A percentile compares a stretch with the other conserved stretches of the same genome.
Conservation (phyloP, 768 basidiomycete species). For the Tephrocybe sp. region DNA sequence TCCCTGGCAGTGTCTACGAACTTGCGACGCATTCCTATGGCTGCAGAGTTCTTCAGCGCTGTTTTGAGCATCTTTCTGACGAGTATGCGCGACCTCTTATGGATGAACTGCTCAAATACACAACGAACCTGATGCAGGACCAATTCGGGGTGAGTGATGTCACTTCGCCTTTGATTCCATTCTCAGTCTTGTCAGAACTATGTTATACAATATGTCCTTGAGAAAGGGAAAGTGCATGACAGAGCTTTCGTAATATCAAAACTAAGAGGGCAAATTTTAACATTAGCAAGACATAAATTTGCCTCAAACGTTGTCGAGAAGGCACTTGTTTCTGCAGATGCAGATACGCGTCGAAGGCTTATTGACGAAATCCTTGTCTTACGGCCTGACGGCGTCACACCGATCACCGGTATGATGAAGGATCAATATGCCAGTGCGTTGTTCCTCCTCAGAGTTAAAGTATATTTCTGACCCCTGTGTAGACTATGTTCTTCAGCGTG, state of each 20-base stretch:
- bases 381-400: slow-evolving; percentile 62
- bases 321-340: slow-evolving; percentile 65
- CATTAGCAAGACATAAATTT: slow-evolving; percentile 85
- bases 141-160: slow-evolving; percentile 76
- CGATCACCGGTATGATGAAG: slow-evolving; percentile 76
- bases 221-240: slow-evolving; percentile 73
- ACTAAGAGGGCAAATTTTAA: slow-evolving; percentile 74
- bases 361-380: slow-evolving; percentile 79
- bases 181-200: slow-evolving; percentile 63
- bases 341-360: slow-evolving; percentile 62
- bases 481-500: slow-evolving; percentile 89
- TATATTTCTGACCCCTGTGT: slow-evolving; percentile 1
- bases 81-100: slow-evolving; percentile 67
- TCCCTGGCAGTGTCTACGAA: slow-evolving; percentile 76
- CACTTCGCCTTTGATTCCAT: background rate
- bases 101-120: slow-evolving; percentile 77
- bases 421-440: slow-evolving; percentile 85
- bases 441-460: background rate
- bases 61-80: slow-evolving; percentile 79
- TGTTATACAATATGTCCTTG: slow-evolving; percentile 91
- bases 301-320: slow-evolving; percentile 97
- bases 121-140: slow-evolving; percentile 77
- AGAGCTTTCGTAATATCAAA: slow-evolving; percentile 60
- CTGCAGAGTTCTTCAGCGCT: slow-evolving; percentile 91
- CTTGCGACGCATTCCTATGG: slow-evolving; percentile 89